Conservation (phyloP, 352 stramenopile species). For the Pythium brachiatum region DNA sequence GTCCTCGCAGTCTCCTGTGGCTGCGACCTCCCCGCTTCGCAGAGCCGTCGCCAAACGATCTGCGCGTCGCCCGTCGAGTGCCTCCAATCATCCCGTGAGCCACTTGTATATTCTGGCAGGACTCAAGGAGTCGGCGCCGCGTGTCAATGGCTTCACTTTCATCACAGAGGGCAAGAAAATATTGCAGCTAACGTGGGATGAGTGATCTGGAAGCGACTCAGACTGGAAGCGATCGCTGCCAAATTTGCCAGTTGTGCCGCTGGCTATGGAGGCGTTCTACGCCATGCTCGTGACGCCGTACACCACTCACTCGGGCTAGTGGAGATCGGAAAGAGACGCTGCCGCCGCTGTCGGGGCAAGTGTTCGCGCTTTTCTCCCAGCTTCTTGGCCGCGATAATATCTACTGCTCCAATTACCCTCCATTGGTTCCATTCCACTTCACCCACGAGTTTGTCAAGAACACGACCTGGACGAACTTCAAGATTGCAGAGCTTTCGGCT, state of each 20-base stretch:
- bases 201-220: constrained; percentile 86
- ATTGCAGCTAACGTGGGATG: constrained; percentile 82
- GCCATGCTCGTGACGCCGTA: constrained; percentile 87
- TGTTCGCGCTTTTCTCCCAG: constrained; percentile 85
- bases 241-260: constrained; percentile 67
- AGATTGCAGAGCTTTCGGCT: constrained; percentile 79
- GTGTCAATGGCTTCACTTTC: constrained; percentile 84
- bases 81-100: constrained; percentile 43
- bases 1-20: not conserved
- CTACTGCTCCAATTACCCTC: constrained; percentile 87
- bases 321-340: constrained; percentile 79
- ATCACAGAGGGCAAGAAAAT: constrained; percentile 87
- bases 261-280: constrained; percentile 90
- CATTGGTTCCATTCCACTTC: constrained; percentile 87
- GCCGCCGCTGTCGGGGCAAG: constrained; percentile 78
- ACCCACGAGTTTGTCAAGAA: constrained; percentile 79
- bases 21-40: constrained; percentile 4
- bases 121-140: constrained; percentile 80
- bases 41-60: constrained; percentile 37
- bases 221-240: constrained; percentile 82
- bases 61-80: constrained; percentile 36
- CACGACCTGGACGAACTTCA: constrained; percentile 85
- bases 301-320: constrained; percentile 73
- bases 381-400: constrained; percentile 86
- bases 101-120: constrained; percentile 79